Evolutionary conservation across 768 basidiomycete genomes (phyloP).

Genomic region (Cantharellus cinnabarinus): DNA sequence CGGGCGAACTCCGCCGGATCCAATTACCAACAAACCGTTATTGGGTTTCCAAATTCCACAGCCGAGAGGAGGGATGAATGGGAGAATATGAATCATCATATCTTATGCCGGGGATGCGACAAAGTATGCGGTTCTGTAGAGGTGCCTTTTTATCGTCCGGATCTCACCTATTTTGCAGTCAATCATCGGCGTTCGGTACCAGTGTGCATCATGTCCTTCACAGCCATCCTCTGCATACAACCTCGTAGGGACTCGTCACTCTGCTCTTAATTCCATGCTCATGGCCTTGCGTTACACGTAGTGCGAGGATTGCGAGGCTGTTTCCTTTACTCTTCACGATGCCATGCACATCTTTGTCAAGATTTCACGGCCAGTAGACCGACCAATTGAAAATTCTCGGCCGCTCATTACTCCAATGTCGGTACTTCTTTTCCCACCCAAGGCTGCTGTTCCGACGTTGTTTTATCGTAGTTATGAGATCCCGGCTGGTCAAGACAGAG

Average conservation of each 20-base stretch:
- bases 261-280: neutral
- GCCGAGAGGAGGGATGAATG: neutral
- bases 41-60: constrained; percentile 19
- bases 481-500: constrained; percentile 1
- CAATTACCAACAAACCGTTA: constrained; percentile 45
- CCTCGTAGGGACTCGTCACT: constrained; percentile 31
- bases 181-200: constrained; percentile 64
- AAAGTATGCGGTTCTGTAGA: constrained; percentile 15
- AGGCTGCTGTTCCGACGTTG: neutral
- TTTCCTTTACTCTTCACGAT: constrained; percentile 63
- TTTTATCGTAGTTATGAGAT: constrained; percentile 5
- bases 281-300: constrained; percentile 15
- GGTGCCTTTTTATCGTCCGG: neutral
- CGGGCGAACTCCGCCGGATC: constrained; percentile 36
- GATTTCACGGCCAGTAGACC: constrained; percentile 56
- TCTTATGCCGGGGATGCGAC: constrained; percentile 40
- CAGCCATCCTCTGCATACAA: constrained; percentile 39
- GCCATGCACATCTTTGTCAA: constrained; percentile 79
- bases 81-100: constrained; percentile 30
- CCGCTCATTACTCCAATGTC: constrained; percentile 54
- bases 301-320: constrained; percentile 65
- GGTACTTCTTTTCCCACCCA: constrained; percentile 11
- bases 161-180: constrained; percentile 20
- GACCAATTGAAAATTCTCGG: constrained; percentile 29
- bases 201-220: constrained; percentile 80